Evolutionary conservation across 2,329 filamentous ascomycete species (phyloP).

Genomic region (Paecilomyces formosus): DNA sequence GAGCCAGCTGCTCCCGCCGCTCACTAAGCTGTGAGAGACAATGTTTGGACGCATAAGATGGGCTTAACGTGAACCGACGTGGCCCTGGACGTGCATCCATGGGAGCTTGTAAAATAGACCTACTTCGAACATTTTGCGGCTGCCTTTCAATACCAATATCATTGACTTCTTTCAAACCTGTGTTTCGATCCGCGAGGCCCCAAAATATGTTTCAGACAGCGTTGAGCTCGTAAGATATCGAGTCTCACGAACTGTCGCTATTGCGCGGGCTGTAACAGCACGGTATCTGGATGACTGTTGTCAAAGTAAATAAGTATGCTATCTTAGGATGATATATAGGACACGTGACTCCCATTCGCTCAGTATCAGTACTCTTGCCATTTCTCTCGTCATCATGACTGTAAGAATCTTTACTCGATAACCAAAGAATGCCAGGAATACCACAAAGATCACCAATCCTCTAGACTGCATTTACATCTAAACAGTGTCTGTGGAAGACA

Average conservation of each 20-base stretch:
- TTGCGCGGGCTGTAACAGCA: neutral
- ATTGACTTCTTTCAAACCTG: constrained; percentile 4
- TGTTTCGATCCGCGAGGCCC: neutral
- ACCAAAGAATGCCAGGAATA: neutral
- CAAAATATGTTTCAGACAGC: neutral
- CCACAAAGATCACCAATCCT: too few species aligned
- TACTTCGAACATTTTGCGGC: constrained; percentile 17
- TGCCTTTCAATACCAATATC: constrained; percentile 5
- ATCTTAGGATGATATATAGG: neutral
- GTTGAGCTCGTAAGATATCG: neutral
- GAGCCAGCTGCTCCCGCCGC: constrained; percentile 39
- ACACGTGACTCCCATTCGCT: neutral
- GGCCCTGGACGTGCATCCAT: constrained; percentile 17
- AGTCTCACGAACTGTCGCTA: neutral
- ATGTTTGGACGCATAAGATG: constrained; percentile 15
- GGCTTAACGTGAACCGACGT: constrained; percentile 13
- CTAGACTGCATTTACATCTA: too few species aligned
- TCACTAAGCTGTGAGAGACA: constrained; percentile 31
- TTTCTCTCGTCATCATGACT: neutral
- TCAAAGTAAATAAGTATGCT: too few species aligned
- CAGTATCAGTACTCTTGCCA: neutral
- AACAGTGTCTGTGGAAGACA: too few species aligned
- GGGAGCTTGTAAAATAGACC: constrained; percentile 21
- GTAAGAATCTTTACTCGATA: neutral
- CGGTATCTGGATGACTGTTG: neutral